phyloP scores from a whole-genome alignment of 441 rosid genomes.

The Pelargonium myrrhifolium region DNA sequence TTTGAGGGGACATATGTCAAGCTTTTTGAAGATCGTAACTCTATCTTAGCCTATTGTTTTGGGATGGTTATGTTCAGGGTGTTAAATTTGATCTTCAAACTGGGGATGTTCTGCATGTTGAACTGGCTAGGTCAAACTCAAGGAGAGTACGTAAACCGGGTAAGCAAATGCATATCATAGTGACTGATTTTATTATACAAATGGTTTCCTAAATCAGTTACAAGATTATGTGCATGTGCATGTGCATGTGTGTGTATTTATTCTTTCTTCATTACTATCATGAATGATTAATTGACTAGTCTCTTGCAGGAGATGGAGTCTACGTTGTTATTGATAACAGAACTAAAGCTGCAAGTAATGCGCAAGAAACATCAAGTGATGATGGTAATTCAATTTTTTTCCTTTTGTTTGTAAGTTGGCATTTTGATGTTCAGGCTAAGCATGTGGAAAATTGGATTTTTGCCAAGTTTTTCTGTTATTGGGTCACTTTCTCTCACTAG shows the following conservation, averaged over 20 bases:
- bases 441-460: background rate
- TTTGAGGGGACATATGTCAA: conserved; percentile 8
- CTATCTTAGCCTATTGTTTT: conserved; percentile 8
- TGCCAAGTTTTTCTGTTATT: background rate
- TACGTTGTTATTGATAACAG: conserved; percentile 82
- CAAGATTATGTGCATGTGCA: background rate
- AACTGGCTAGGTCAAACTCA: conserved; percentile 78
- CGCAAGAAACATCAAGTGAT: conserved; percentile 48
- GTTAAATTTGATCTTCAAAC: conserved; percentile 79
- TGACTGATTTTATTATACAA: background rate
- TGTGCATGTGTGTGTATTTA: background rate
- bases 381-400: conserved; percentile 36
- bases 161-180: conserved; percentile 12
- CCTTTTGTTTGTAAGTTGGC: background rate
- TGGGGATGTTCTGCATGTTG: conserved; percentile 66
- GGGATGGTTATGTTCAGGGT: conserved; percentile 40
- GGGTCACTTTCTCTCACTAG: background rate
- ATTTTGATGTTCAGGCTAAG: background rate
- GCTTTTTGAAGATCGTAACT: conserved; percentile 2
- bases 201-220: conserved; percentile 5
- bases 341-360: conserved; percentile 31
- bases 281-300: conserved; percentile 6
- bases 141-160: conserved; percentile 69
- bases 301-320: conserved; percentile 49
- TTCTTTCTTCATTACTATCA: background rate